Conservation (phyloP, 129 eudicot species). For the Centrapalus pauciflorus region DNA sequence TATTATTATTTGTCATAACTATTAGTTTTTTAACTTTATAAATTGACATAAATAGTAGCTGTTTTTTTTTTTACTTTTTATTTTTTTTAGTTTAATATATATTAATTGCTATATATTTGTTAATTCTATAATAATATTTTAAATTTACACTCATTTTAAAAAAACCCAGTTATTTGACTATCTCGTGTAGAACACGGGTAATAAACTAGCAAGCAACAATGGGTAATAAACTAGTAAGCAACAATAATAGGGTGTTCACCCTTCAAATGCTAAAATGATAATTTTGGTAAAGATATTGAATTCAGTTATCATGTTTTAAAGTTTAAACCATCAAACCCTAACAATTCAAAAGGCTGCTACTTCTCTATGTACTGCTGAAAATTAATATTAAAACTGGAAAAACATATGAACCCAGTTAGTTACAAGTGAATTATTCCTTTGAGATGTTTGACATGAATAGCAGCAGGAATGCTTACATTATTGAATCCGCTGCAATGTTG, state of each 20-base stretch:
- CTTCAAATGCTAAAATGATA: neutral
- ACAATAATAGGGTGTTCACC: too few relatives aligned
- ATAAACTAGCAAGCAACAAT: neutral
- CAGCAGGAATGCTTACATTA: slow-evolving; percentile 6
- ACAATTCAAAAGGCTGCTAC: slow-evolving; percentile 11
- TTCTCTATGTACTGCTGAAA: slow-evolving; percentile 20
- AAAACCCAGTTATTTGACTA: too few relatives aligned
- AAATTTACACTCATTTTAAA: too few relatives aligned
- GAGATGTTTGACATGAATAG: neutral
- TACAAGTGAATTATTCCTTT: slow-evolving; percentile 5
- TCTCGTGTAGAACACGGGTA: too few relatives aligned
- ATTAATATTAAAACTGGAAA: neutral
- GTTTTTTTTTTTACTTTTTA: too few relatives aligned
- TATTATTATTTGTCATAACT: too few relatives aligned
- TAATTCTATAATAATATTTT: too few relatives aligned
- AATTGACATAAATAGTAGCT: too few relatives aligned
- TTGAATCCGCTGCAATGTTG: slow-evolving; percentile 28
- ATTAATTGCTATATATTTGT: too few relatives aligned
- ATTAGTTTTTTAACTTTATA: too few relatives aligned
- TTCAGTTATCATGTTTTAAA: neutral
- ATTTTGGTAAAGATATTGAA: neutral
- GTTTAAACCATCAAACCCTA: slow-evolving; percentile 20
- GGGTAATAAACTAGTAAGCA: too few relatives aligned
- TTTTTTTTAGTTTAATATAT: too few relatives aligned
- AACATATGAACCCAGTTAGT: slow-evolving; percentile 9